These are phyloP conservation scores for Podospora sp. DNA, from an alignment of 495 filamentous ascomycete genomes.

Conservation along the genomic window DNA sequence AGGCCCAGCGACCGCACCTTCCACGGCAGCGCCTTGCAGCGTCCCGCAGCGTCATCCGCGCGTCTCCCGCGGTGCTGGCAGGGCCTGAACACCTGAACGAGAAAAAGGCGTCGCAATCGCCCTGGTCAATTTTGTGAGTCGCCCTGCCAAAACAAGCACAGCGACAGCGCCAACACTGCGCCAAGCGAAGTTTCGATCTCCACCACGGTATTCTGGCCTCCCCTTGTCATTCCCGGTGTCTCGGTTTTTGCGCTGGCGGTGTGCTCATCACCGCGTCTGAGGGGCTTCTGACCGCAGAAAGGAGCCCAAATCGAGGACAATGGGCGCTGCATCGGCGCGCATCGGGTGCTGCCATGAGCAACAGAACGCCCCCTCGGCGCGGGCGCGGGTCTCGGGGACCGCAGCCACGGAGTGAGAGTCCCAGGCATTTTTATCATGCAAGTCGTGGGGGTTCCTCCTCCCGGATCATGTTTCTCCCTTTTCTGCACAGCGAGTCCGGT, in stretches of 20 bases:
- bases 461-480: not conserved
- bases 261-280: not conserved
- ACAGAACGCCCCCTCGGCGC: not conserved
- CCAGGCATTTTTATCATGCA: not conserved
- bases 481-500: too few relatives aligned
- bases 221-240: not conserved
- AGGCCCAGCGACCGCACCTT: not conserved
- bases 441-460: not conserved
- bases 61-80: not conserved
- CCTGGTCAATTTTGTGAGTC: too few relatives aligned
- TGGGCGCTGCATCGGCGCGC: not conserved
- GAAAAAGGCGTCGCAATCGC: too few relatives aligned
- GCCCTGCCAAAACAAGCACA: too few relatives aligned
- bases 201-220: not conserved
- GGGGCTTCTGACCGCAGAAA: not conserved
- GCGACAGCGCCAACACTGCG: not conserved
- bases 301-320: not conserved
- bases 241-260: conserved; percentile 9
- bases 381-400: not conserved
- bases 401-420: not conserved
- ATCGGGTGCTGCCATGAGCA: not conserved
- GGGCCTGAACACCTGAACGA: not conserved
- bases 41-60: not conserved
- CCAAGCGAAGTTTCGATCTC: not conserved
- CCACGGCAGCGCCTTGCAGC: too few relatives aligned